phyloP scores from a whole-genome alignment of 768 basidiomycete species.

The Crepidotus variabilis region DNA sequence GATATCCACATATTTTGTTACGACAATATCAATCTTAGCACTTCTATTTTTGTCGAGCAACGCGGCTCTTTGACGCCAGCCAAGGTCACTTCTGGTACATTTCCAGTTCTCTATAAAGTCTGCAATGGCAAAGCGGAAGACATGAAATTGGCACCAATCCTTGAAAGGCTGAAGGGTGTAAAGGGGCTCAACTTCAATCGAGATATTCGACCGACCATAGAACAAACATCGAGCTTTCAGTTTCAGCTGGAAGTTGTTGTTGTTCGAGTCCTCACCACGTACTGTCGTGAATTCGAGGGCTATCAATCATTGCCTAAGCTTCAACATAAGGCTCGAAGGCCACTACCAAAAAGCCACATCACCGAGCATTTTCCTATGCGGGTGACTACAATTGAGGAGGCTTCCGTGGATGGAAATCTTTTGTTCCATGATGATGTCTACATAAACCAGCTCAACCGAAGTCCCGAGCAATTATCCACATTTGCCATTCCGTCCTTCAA shows the following conservation, averaged over 20 bases:
- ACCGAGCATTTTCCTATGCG: constrained; percentile 21
- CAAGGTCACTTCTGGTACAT: constrained; percentile 34
- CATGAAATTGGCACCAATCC: constrained; percentile 21
- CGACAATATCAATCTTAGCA: constrained; percentile 26
- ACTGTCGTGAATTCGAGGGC: too few relatives aligned
- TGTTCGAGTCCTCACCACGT: too few relatives aligned
- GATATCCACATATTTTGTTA: constrained; percentile 9
- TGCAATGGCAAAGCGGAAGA: constrained; percentile 13
- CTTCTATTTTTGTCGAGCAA: constrained; percentile 29
- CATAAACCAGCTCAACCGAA: constrained; percentile 16
- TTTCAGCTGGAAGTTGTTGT: too few relatives aligned
- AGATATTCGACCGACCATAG: too few relatives aligned
- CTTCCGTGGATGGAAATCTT: constrained; percentile 24
- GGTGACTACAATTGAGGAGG: constrained; percentile 27
- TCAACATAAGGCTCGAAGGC: constrained; percentile 13
- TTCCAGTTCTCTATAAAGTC: constrained; percentile 25
- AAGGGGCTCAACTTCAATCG: too few relatives aligned
- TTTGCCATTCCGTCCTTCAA: constrained; percentile 21
- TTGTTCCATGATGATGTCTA: constrained; percentile 23
- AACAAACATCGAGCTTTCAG: too few relatives aligned
- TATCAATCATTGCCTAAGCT: neutral
- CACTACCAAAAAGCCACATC: constrained; percentile 16
- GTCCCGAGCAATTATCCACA: constrained; percentile 5
- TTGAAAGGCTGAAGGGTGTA: constrained; percentile 8
- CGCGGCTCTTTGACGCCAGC: constrained; percentile 11